Base-by-base conservation (phyloP, 139 green algal species). In the Ettlia oleoabundans region DNA sequence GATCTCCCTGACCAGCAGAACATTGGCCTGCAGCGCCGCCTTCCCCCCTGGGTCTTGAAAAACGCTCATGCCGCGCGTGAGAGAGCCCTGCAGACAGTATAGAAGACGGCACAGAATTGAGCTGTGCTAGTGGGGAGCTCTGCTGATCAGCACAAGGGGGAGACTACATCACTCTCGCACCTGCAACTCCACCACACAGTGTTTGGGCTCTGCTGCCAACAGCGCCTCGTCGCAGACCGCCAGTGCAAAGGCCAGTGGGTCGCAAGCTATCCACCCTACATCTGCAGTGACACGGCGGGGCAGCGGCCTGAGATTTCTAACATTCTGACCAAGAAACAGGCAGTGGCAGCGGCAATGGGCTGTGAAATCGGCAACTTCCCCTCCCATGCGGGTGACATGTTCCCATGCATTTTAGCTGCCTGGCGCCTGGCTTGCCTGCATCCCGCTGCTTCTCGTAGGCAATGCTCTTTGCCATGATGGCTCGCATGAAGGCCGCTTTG, bases 181-280 rank as follows among this genome's bases (percentile, higher is more conserved):
- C 35, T 84, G 61, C 26, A 84, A 63, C 77, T 87, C 83, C 19
- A 87, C 77, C 13, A 41, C 51, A 43, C 80, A 83, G 41, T 72
- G 78, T 41, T 58, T 58, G 32, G 41, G 35, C 71, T 84, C 58
- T 1, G 66, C 55, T 21, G 58, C 53, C 22, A 87, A 40, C 28
- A 83, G 58, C 10, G 67, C 38, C 4, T 82, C 76, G 7, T 64
- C 21, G 7, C 40, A 66, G 3, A 73, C 40, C 37, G 80, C 76
- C 51, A 87, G 33, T 32, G 72, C 77, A 18, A 84, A 43, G 24
- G 83, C 83, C 58, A 85, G 73, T 6, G 83, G 77, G 47, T 87
- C 83, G 37, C 83, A 87, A 9, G 77, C 66, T 2, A 84, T 72
- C 83, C 83, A 87, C 3, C 77, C 83, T 26, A 28, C 55, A 22